Evolutionary conservation across 768 basidiomycete species (phyloP).

Genomic region (Russula olivacea): DNA sequence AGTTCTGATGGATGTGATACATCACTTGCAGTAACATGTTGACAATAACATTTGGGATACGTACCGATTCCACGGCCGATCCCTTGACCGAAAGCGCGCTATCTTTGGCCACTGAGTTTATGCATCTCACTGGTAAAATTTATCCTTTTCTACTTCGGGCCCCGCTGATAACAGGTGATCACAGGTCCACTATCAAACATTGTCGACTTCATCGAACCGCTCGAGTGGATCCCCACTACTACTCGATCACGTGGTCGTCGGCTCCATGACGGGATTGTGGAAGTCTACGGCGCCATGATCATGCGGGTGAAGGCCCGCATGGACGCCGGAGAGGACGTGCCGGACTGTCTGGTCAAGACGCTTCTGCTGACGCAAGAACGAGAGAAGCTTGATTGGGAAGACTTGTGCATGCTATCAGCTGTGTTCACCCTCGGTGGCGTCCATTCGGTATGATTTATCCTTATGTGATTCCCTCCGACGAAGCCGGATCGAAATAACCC

Average conservation of each 20-base stretch:
- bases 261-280: conserved; percentile 35
- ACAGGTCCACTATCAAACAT: conserved; percentile 41
- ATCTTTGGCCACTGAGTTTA: conserved; percentile 40
- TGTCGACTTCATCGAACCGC: conserved; percentile 41
- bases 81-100: conserved; percentile 38
- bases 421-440: conserved; percentile 36
- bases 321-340: conserved; percentile 32
- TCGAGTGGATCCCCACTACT: conserved; percentile 38
- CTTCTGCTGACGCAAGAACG: conserved; percentile 30
- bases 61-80: conserved; percentile 37
- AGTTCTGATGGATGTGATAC: conserved; percentile 17
- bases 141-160: no score
- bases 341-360: conserved; percentile 34
- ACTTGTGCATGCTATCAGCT: conserved; percentile 33
- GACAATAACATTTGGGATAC: conserved; percentile 39
- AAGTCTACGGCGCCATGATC: conserved; percentile 34
- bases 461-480: not conserved
- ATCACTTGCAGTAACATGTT: conserved; percentile 39
- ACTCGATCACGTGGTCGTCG: conserved; percentile 37
- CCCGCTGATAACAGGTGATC: not conserved
- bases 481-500: not conserved
- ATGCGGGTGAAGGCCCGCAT: conserved; percentile 30
- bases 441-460: conserved; percentile 27
- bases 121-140: conserved; percentile 32
- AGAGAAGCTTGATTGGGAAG: conserved; percentile 33